Evolutionary conservation across 2,329 filamentous ascomycete species (phyloP).

Genomic region (Alternaria sp.): DNA sequence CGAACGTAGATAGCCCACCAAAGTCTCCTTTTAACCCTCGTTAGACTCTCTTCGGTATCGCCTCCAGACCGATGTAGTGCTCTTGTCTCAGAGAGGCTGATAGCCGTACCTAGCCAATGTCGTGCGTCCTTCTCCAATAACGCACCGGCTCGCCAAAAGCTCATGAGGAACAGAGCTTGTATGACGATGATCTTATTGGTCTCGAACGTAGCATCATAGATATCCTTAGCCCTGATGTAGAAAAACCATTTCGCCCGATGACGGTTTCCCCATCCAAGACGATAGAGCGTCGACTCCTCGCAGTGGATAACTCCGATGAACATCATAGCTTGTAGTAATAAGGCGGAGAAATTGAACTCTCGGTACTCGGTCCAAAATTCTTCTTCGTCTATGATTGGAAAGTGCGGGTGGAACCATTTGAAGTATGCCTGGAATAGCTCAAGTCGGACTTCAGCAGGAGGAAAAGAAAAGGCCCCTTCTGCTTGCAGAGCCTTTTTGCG

Average conservation of each 20-base stretch:
- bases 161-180: constrained; percentile 64
- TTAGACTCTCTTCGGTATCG: constrained; percentile 36
- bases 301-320: constrained; percentile 66
- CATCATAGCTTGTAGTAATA: constrained; percentile 63
- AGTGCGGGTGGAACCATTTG: constrained; percentile 65
- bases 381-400: constrained; percentile 62
- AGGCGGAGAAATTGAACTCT: constrained; percentile 57
- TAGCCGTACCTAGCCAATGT: constrained; percentile 56
- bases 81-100: constrained; percentile 62
- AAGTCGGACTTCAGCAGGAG: constrained; percentile 54
- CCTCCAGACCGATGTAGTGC: constrained; percentile 54
- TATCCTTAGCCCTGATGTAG: constrained; percentile 61
- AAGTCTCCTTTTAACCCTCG: constrained; percentile 58
- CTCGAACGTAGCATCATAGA: constrained; percentile 65
- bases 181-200: constrained; percentile 61
- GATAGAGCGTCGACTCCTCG: constrained; percentile 55
- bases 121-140: constrained; percentile 48
- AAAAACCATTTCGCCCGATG: constrained; percentile 61
- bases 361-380: constrained; percentile 54
- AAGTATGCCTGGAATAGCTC: constrained; percentile 63
- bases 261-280: constrained; percentile 59
- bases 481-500: constrained; percentile 50
- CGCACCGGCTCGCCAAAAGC: constrained; percentile 64
- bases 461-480: constrained; percentile 58
- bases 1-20: constrained; percentile 66